Evolutionary conservation across 139 green algal species (phyloP), one percentile per base, ranked within the genome.

Genomic region (Chlorella sp.): DNA sequence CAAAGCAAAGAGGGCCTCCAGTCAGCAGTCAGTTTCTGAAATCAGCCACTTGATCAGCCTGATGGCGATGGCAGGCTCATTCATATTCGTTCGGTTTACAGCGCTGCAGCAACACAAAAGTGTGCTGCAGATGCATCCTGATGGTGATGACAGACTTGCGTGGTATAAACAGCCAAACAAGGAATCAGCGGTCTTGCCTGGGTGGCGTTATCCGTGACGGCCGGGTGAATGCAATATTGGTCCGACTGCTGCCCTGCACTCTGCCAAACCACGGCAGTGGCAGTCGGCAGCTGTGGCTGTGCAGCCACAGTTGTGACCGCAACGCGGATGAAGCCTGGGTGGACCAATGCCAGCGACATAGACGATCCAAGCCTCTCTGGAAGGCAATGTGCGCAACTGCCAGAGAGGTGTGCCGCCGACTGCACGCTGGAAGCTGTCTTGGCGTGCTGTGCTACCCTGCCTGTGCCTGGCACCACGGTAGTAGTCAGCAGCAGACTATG

Each of bases 171-270:
- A 37, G 4, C 12, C 39, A 19, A 37, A 19, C 7, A 84, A 11
- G 22, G 64, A 42, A 18, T 73, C 22, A 30, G 11, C 68, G 7
- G 14, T 30, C 48, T 86, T n/a, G 30, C 86, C 66, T 93, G 91
- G 1, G 82, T 93, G 60, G 14, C 53, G 39, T 71, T 83, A 81
- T 93, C 91, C 21, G 86, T 48, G 4, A 89, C 57, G 36, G 82
- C 87, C 3, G 91, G 91, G 42, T 93, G 82, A 32, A 91, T 21
- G 36, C 68, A 26, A 40, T 90, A 90, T 37, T 86, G 39, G 18
- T 37, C 34, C n/a, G 48, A 26, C 34, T 71, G 87, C 26, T 21
- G 32, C 11, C 28, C 12, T 11, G 16, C 9, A 14, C 18, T 22
- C 2, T 71, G 48, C 30, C 15, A 57, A 28, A 69, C 81, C 14